phyloP scores from a whole-genome alignment of 768 basidiomycete species.

The Lactarius deliciosus region DNA sequence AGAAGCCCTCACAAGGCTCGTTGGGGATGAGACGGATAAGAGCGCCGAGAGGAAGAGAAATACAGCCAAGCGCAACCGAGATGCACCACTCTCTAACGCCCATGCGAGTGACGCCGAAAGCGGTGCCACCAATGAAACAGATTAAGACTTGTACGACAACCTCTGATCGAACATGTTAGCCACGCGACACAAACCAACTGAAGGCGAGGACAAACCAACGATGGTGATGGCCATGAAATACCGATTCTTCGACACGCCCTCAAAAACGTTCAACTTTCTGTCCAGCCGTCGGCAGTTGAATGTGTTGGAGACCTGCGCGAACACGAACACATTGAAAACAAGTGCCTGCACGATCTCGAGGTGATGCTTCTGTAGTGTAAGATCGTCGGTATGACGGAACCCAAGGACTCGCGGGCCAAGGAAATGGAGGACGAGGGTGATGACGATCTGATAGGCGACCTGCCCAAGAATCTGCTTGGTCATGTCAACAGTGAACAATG shows the following conservation, averaged over 20 bases:
- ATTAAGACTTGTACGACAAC: constrained; percentile 86
- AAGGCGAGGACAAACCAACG: constrained; percentile 59
- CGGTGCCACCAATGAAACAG: constrained; percentile 86
- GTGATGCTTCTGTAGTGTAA: constrained; percentile 37
- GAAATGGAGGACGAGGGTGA: constrained; percentile 91
- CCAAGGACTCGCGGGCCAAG: constrained; percentile 71
- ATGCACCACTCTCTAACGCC: constrained; percentile 90
- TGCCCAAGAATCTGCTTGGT: constrained; percentile 94
- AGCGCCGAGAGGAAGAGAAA: constrained; percentile 86
- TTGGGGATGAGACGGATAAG: constrained; percentile 81
- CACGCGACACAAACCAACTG: constrained; percentile 5
- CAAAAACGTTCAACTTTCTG: constrained; percentile 83
- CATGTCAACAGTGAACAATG: constrained; percentile 91
- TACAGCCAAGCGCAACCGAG: constrained; percentile 79
- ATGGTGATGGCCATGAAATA: constrained; percentile 85
- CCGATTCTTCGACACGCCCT: constrained; percentile 72
- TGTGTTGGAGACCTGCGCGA: constrained; percentile 95
- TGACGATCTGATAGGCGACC: constrained; percentile 77
- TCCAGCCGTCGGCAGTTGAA: constrained; percentile 90
- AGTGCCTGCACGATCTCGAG: constrained; percentile 68
- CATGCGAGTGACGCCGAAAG: constrained; percentile 84
- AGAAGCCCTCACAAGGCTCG: constrained; percentile 65
- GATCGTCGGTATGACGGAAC: constrained; percentile 40
- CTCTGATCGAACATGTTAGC: constrained; percentile 50
- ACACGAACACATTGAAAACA: constrained; percentile 97